A percentile compares a stretch with the other conserved stretches of the same genome.
Conservation (phyloP, 176 grass and related monocot genomes). For the Musa beccarii region DNA sequence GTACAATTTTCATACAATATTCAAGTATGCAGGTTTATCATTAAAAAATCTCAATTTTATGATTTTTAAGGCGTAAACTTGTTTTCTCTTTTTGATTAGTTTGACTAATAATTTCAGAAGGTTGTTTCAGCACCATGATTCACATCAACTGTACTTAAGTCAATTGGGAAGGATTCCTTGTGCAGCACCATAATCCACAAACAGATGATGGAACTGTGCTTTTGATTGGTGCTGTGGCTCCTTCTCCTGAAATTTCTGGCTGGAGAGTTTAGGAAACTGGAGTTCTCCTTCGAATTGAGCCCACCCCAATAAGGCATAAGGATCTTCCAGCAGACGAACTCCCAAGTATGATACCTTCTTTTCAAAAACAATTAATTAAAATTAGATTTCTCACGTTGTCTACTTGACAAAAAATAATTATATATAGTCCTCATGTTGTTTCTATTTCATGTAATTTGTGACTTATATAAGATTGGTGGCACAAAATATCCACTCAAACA, state of each 20-base stretch:
- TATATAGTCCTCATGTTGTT: no score
- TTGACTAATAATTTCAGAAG: background rate
- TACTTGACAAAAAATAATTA: no score
- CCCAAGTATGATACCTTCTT: no score
- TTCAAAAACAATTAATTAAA: no score
- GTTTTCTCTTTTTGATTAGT: background rate
- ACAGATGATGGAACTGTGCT: background rate
- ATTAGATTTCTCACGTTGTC: no score
- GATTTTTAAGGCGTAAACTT: background rate
- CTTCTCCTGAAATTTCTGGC: background rate
- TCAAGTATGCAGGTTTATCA: background rate
- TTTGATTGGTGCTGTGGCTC: background rate
- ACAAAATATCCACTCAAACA: no score
- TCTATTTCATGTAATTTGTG: no score
- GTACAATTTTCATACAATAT: background rate
- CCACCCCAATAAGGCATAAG: no score
- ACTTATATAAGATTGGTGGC: no score
- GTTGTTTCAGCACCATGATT: slow-evolving; percentile 4
- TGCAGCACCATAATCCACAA: background rate
- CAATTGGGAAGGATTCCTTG: background rate
- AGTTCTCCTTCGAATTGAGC: background rate
- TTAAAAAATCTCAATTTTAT: background rate
- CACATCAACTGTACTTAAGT: background rate
- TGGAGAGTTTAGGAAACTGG: no score
- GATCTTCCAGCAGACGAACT: no score